Percentiles rank a stretch among this genome's conserved stretches.
These are phyloP conservation scores for Sugiyamaella valdiviana DNA, from an alignment of 805 yeast species.

Conservation along the genomic window DNA sequence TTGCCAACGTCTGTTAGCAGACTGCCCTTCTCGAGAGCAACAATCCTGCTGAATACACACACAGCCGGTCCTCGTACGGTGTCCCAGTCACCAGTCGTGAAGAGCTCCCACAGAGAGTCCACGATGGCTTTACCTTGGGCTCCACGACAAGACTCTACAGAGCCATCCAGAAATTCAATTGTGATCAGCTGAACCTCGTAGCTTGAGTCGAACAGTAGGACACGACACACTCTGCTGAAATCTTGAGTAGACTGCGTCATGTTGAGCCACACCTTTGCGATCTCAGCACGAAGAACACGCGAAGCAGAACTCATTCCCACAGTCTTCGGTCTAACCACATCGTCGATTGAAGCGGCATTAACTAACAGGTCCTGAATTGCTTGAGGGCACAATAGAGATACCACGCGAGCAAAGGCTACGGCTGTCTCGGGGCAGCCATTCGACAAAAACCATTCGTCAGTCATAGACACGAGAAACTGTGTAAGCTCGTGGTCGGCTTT, in stretches of 20 bases:
- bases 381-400: slow-evolving; percentile 1
- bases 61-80: slow-evolving; percentile 25
- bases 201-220: slow-evolving; percentile 14
- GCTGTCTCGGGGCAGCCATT: slow-evolving; percentile 23
- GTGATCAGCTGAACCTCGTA: slow-evolving; percentile 22
- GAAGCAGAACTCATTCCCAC: slow-evolving; percentile 11
- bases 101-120: slow-evolving; percentile 18
- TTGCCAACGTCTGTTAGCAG: slow-evolving; percentile 15
- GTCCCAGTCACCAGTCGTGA: slow-evolving; percentile 19
- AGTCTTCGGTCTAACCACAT: background rate
- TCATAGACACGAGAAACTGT: slow-evolving; percentile 6
- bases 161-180: slow-evolving; percentile 11
- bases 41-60: slow-evolving; percentile 16
- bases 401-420: slow-evolving; percentile 17
- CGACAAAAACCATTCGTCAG: slow-evolving; percentile 10
- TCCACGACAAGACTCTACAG: background rate
- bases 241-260: background rate
- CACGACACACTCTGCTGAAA: background rate
- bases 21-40: slow-evolving; percentile 14
- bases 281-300: slow-evolving; percentile 16
- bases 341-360: background rate
- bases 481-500: background rate
- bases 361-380: background rate
- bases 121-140: background rate
- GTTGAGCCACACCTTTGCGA: slow-evolving; percentile 5